These are phyloP conservation scores for Tolypocladium inflatum DNA, from an alignment of 2,329 filamentous ascomycete genomes.

Conservation along the genomic window DNA sequence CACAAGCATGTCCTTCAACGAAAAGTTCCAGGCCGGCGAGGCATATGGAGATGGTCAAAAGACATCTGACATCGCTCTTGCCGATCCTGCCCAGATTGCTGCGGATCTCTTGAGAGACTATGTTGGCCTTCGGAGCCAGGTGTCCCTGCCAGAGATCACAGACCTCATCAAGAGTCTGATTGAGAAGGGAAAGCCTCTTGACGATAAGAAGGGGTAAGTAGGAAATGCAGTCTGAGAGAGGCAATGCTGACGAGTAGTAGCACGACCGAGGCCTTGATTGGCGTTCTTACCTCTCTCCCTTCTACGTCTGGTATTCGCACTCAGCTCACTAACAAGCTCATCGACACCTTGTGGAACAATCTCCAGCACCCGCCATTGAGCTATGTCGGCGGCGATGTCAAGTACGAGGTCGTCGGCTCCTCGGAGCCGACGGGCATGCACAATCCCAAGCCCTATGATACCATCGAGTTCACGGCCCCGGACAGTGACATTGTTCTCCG, in stretches of 20 bases:
- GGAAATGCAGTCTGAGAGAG: neutral
- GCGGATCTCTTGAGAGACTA: constrained; percentile 21
- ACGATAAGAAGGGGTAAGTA: constrained; percentile 44
- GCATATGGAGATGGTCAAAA: constrained; percentile 19
- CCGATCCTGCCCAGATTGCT: constrained; percentile 23
- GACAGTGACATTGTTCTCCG: constrained; percentile 25
- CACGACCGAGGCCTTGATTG: constrained; percentile 29
- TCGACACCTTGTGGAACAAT: constrained; percentile 43
- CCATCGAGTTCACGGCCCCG: constrained; percentile 29
- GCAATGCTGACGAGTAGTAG: constrained; percentile 13
- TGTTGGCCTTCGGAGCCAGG: constrained; percentile 16
- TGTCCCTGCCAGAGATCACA: constrained; percentile 16
- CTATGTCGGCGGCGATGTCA: constrained; percentile 30
- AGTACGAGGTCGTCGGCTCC: constrained; percentile 23
- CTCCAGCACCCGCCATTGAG: constrained; percentile 43
- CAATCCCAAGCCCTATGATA: constrained; percentile 19
- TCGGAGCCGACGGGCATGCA: constrained; percentile 14
- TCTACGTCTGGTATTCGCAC: constrained; percentile 20
- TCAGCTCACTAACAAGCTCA: constrained; percentile 37
- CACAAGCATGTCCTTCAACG: constrained; percentile 18
- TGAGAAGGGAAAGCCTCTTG: constrained; percentile 37
- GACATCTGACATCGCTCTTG: constrained; percentile 15
- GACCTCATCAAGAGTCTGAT: constrained; percentile 20
- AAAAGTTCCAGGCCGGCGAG: constrained; percentile 29
- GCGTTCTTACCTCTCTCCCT: constrained; percentile 27